These are phyloP conservation scores for Elaeis oleifera DNA, from an alignment of 202 grass and related monocot genomes.

Conservation along the genomic window DNA sequence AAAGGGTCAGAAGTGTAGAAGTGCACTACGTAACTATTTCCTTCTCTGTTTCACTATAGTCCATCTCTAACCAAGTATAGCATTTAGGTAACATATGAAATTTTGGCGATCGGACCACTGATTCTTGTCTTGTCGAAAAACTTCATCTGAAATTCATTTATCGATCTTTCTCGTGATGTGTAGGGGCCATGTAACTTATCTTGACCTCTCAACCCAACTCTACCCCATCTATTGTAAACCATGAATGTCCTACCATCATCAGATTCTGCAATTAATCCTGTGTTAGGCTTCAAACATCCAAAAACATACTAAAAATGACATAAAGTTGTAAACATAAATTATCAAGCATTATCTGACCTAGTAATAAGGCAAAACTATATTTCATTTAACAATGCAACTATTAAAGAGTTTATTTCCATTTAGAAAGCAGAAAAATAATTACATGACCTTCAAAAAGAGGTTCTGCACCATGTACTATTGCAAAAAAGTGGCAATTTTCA, in stretches of 20 bases:
- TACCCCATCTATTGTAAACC: slow-evolving; percentile 96
- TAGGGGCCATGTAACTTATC: slow-evolving; percentile 69
- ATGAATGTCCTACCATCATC: slow-evolving; percentile 65
- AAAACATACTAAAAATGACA: too few relatives aligned
- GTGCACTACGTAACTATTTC: slow-evolving; percentile 47
- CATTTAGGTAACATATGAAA: slow-evolving; percentile 45
- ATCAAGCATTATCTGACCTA: too few relatives aligned
- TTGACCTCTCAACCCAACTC: slow-evolving; percentile 75
- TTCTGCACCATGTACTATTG: too few relatives aligned
- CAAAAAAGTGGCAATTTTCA: too few relatives aligned
- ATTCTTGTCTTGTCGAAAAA: slow-evolving; percentile 75
- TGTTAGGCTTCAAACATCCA: not conserved
- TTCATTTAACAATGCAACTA: too few relatives aligned
- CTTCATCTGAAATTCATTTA: slow-evolving; percentile 66
- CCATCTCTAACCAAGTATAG: slow-evolving; percentile 93
- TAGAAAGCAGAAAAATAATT: too few relatives aligned
- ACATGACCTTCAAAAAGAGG: too few relatives aligned
- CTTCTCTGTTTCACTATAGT: slow-evolving; percentile 59
- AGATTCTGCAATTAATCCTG: slow-evolving; percentile 54
- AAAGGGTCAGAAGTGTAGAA: not conserved
- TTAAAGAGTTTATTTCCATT: too few relatives aligned
- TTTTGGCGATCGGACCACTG: slow-evolving; percentile 54
- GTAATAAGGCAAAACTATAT: too few relatives aligned
- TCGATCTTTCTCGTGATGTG: slow-evolving; percentile 32
- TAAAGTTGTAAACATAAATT: too few relatives aligned